Evolutionary conservation across 108 stramenopile species (phyloP).

Genomic region (Cyclotella cryptica): DNA sequence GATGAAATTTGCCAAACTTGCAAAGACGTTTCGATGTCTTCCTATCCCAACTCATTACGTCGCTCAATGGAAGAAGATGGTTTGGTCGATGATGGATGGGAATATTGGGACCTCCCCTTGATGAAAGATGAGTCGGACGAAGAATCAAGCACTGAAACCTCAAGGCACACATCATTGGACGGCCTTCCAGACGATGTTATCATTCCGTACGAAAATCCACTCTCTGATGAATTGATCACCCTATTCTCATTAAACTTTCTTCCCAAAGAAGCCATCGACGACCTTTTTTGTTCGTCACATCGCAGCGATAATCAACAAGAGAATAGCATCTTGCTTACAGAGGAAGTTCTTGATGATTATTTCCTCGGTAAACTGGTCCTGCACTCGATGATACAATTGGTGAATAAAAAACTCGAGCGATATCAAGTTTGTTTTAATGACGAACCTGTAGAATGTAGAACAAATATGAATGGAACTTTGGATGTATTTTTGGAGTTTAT

Average conservation of each 20-base stretch:
- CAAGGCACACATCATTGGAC: constrained; percentile 13
- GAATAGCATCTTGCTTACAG: constrained; percentile 2
- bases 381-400: constrained; percentile 52
- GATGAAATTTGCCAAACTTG: constrained; percentile 59
- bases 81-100: constrained; percentile 46
- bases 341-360: constrained; percentile 60
- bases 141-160: not conserved
- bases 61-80: constrained; percentile 41
- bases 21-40: constrained; percentile 25
- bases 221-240: constrained; percentile 77
- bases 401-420: constrained; percentile 40
- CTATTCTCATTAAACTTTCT: constrained; percentile 66
- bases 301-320: constrained; percentile 38
- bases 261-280: constrained; percentile 66
- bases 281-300: constrained; percentile 51
- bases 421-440: constrained; percentile 26
- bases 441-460: constrained; percentile 1
- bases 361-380: constrained; percentile 79
- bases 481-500: constrained; percentile 24
- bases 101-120: constrained; percentile 48
- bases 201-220: constrained; percentile 26
- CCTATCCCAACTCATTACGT: constrained; percentile 39
- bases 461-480: constrained; percentile 3
- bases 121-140: not conserved
- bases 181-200: constrained; percentile 40